These are phyloP conservation scores for Teratosphaeria destructans DNA, from an alignment of 2,329 filamentous ascomycete genomes.

Conservation along the genomic window DNA sequence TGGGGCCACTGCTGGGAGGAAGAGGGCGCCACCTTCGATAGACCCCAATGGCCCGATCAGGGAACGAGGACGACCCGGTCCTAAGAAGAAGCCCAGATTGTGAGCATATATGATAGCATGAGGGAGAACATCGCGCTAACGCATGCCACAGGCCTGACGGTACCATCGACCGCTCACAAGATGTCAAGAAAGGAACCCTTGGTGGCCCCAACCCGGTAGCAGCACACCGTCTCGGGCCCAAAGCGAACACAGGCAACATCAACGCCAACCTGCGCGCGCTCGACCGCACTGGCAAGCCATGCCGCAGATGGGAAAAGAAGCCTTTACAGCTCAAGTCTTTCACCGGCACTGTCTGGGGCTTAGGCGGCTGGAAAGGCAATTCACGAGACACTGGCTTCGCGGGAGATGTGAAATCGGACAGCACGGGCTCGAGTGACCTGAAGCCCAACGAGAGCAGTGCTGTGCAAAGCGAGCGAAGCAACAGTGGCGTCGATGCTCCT, in stretches of 20 bases:
- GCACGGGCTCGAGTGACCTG: constrained; percentile 43
- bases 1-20: constrained; percentile 20
- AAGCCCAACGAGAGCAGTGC: constrained; percentile 50
- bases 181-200: constrained; percentile 33
- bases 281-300: constrained; percentile 83
- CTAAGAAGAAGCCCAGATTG: constrained; percentile 93
- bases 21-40: constrained; percentile 27
- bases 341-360: constrained; percentile 73
- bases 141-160: constrained; percentile 38
- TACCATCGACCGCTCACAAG: constrained; percentile 31
- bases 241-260: constrained; percentile 94
- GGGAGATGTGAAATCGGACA: constrained; percentile 50
- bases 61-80: constrained; percentile 66
- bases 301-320: constrained; percentile 80
- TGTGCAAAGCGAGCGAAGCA: constrained; percentile 51
- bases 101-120: constrained; percentile 45
- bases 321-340: constrained; percentile 83
- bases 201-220: constrained; percentile 27
- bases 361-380: constrained; percentile 76
- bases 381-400: constrained; percentile 42
- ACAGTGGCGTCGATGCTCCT: constrained; percentile 39
- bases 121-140: background rate
- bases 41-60: constrained; percentile 36
- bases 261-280: constrained; percentile 91
- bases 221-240: constrained; percentile 80